These are phyloP conservation scores for Ophiostoma piceae DNA, from an alignment of 2,329 filamentous ascomycete genomes.

Conservation along the genomic window DNA sequence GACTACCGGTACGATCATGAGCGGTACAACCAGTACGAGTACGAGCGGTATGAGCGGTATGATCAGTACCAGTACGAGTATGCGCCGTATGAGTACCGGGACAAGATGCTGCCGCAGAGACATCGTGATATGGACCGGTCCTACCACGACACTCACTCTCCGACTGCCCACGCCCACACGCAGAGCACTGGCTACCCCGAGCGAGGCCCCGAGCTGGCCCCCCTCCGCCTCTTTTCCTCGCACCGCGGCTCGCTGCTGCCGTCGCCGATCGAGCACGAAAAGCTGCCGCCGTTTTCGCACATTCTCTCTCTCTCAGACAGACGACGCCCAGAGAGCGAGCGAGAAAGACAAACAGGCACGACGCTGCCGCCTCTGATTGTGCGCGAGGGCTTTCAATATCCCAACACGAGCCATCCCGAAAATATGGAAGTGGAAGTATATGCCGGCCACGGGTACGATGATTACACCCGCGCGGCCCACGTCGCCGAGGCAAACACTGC, in stretches of 20 bases:
- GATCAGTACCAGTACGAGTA: not conserved
- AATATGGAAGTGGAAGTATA: not conserved
- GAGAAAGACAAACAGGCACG: not conserved
- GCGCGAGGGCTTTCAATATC: not conserved
- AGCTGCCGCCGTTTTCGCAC: constrained; percentile 21
- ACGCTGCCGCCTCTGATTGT: not conserved
- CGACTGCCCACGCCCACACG: too few relatives aligned
- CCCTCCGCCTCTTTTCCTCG: not conserved
- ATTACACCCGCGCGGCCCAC: not conserved
- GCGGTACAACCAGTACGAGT: not conserved
- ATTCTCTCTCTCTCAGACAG: not conserved
- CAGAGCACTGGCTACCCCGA: not conserved
- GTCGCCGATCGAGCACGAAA: constrained; percentile 18
- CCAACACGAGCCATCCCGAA: not conserved
- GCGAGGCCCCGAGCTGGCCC: constrained; percentile 11
- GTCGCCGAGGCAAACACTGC: not conserved
- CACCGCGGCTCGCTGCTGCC: constrained; percentile 2
- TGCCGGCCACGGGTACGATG: not conserved
- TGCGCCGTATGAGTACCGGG: not conserved
- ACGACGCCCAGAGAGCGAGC: too few relatives aligned
- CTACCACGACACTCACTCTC: too few relatives aligned
- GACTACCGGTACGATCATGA: too few relatives aligned
- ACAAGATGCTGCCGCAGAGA: not conserved
- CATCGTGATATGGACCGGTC: too few relatives aligned
- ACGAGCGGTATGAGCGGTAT: not conserved